These are phyloP conservation scores for Podaxis carcinomalis DNA, from an alignment of 768 basidiomycete species.

Conservation along the genomic window DNA sequence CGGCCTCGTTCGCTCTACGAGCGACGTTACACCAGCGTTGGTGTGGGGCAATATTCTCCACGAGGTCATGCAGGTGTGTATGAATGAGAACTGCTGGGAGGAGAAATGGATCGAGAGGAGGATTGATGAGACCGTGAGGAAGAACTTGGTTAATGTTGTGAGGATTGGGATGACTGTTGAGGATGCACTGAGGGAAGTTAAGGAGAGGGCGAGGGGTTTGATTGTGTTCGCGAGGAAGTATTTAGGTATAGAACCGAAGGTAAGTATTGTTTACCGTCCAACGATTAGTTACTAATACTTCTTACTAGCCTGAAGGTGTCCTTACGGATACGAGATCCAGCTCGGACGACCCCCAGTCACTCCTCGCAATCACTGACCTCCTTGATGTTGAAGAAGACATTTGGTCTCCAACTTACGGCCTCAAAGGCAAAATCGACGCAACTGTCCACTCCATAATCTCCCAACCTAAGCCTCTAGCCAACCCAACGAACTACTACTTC, in stretches of 20 bases:
- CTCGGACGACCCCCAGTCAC: conserved; percentile 40
- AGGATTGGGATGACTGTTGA: conserved; percentile 48
- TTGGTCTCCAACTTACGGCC: conserved; percentile 91
- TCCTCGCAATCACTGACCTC: conserved; percentile 69
- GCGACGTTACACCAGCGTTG: conserved; percentile 60
- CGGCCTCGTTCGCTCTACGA: conserved; percentile 51
- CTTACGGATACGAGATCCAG: conserved; percentile 64
- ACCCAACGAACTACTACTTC: conserved; percentile 17
- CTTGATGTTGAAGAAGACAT: conserved; percentile 96
- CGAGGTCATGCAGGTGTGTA: conserved; percentile 81
- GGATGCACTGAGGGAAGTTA: conserved; percentile 12
- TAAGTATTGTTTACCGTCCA: conserved; percentile 19
- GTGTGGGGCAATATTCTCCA: conserved; percentile 95
- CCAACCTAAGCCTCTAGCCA: not conserved
- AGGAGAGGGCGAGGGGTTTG: conserved; percentile 56
- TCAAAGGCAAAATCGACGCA: conserved; percentile 95
- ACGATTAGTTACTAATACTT: not conserved
- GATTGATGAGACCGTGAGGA: conserved; percentile 52
- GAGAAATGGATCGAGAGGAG: conserved; percentile 53
- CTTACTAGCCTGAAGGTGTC: conserved; percentile 51
- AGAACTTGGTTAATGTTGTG: conserved; percentile 57
- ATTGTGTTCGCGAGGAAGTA: conserved; percentile 63
- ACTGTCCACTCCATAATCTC: conserved; percentile 45
- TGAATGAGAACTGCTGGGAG: conserved; percentile 60
- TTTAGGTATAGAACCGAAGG: conserved; percentile 62